A percentile compares a stretch with the other conserved stretches of the same genome.
phyloP scores from a whole-genome alignment of 2,329 filamentous ascomycete genomes.

The Xylaria sp. region DNA sequence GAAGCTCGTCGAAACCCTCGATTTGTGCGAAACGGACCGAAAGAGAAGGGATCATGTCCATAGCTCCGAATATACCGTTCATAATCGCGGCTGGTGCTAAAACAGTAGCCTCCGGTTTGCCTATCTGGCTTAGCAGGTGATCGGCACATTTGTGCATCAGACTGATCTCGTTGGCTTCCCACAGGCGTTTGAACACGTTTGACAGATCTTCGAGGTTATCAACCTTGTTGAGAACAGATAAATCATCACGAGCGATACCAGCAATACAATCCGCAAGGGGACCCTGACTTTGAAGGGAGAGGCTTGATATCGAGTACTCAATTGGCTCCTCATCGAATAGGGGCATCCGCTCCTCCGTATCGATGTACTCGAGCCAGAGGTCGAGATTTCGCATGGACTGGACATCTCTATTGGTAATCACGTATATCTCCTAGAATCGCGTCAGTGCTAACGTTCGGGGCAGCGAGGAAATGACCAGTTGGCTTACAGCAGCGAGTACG shows the following conservation, averaged over 20 bases:
- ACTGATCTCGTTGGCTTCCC: not conserved
- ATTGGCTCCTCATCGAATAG: slow-evolving; percentile 9
- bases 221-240: not conserved
- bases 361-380: slow-evolving; percentile 8
- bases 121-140: slow-evolving; percentile 1
- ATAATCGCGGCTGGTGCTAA: not conserved
- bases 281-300: not conserved
- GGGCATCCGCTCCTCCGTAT: slow-evolving; percentile 10
- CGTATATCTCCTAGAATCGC: slow-evolving; percentile 3
- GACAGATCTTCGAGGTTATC: not conserved
- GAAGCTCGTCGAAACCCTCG: not conserved
- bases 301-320: slow-evolving; percentile 2
- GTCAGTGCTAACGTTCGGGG: not conserved
- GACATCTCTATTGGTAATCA: slow-evolving; percentile 10
- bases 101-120: not conserved
- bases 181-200: not conserved
- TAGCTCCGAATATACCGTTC: not conserved
- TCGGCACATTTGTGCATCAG: slow-evolving; percentile 1
- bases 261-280: not conserved
- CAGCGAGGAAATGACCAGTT: not conserved
- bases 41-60: slow-evolving; percentile 1
- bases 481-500: slow-evolving; percentile 9
- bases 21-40: slow-evolving; percentile 1
- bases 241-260: not conserved
- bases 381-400: slow-evolving; percentile 9